Base-by-base conservation (phyloP, 768 basidiomycete genomes). In the Guyanaporus albipodus region DNA sequence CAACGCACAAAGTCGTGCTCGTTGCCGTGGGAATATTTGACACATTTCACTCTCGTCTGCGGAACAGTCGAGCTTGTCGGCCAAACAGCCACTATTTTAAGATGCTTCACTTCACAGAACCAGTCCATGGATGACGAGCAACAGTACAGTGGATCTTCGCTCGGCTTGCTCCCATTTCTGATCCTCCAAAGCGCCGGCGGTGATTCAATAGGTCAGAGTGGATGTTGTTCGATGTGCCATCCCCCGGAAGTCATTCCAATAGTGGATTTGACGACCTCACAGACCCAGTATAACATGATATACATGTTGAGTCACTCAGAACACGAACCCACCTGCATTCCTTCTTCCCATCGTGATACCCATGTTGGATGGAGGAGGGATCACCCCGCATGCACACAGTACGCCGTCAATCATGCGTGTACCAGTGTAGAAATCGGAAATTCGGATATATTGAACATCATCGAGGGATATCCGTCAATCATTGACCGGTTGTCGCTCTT, bases 1-100 rank as follows among this genome's bases (percentile, higher is more conserved):
- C 22, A 31, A 27, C 24, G 46, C 33, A 18, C 33, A 42, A 8
- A 9, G 15, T 22, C 6, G 4, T n/a, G n/a, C n/a, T n/a, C n/a
- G 35, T 32, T 2, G 4, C 36, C 51, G 60, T 60, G 59, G 34
- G 60, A 59, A 46, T 23, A 21, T n/a, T 21, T 35, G 26, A 17
- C 42, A 14, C 19, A 24, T 24, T 37, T 22, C 15, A 28, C 6
- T 28, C 8, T 12, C 27, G 27, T n/a, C 10, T 28, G 27, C 27
- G 14, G 8, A 2, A 28, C 27, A 28, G 7, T 28, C 27, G 27
- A 28, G 11, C 6, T 6, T 28, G 27, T 32, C 11, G 29, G 10
- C 2, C 29, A 11, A 9, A 2, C 4, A 31, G 29, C 29, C n/a
- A 31, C 27, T n/a, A n/a, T n/a, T n/a, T n/a, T n/a, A n/a, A n/a